A percentile compares a stretch with the other conserved stretches of the same genome.
Evolutionary conservation across 2,329 filamentous ascomycete species (phyloP).

Genomic region (Pyricularia sp.): DNA sequence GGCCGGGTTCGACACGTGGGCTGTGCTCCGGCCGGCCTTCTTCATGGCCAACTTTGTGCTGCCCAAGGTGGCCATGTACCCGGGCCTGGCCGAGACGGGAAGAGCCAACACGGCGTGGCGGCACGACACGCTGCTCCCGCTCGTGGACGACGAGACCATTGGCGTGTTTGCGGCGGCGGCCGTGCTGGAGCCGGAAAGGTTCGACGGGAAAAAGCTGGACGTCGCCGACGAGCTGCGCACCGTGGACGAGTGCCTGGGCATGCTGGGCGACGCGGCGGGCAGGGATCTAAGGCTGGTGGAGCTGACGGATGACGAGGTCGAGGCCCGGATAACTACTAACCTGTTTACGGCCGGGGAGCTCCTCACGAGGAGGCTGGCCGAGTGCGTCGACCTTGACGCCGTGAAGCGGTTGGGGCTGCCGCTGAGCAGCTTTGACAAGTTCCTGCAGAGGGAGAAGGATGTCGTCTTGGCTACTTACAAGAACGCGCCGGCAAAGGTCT

Average conservation of each 20-base stretch:
- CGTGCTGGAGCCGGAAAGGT: background rate
- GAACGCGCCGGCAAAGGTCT: background rate
- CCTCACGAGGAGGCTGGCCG: background rate
- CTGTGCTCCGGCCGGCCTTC: background rate
- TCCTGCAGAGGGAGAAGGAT: background rate
- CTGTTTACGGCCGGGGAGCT: background rate
- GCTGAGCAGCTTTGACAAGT: background rate
- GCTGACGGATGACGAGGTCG: background rate
- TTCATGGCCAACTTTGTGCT: background rate
- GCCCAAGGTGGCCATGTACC: background rate
- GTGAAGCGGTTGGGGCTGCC: background rate
- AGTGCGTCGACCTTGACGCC: background rate
- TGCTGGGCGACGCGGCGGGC: background rate
- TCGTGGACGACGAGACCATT: background rate
- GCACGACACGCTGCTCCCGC: background rate
- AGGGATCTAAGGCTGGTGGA: background rate
- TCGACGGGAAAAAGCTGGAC: background rate
- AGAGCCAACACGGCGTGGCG: background rate
- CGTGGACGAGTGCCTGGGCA: background rate
- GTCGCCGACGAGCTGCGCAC: slow-evolving; percentile 1
- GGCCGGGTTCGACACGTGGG: background rate
- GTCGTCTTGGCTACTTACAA: background rate
- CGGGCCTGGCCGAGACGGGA: background rate
- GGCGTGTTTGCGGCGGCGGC: background rate
- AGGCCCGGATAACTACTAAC: background rate